phyloP scores from a whole-genome alignment of 768 basidiomycete genomes.

The Tulasnella sp. region DNA sequence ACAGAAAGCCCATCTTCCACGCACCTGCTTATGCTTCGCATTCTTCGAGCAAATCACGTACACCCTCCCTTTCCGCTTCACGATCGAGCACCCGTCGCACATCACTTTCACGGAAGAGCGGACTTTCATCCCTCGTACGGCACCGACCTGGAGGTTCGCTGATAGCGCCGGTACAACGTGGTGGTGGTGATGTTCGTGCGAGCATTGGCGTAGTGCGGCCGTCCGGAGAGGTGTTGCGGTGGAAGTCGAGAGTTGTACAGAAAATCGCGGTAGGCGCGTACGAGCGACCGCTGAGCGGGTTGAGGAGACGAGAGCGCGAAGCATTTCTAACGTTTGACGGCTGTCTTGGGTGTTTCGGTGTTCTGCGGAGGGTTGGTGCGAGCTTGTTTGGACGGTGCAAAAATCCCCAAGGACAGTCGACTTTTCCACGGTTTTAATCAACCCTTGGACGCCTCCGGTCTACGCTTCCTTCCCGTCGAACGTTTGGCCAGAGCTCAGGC shows the following conservation, averaged over 20 bases:
- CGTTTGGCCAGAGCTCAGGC: too few relatives aligned
- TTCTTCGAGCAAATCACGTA: slow-evolving; percentile 91
- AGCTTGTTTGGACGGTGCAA: too few relatives aligned
- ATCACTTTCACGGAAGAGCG: slow-evolving; percentile 86
- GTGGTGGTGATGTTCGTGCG: neutral
- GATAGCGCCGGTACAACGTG: neutral
- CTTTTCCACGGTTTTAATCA: too few relatives aligned
- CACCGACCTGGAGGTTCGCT: neutral
- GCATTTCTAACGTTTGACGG: too few relatives aligned
- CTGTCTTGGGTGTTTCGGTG: too few relatives aligned
- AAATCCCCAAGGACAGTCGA: too few relatives aligned
- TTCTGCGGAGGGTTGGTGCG: too few relatives aligned
- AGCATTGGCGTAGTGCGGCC: neutral
- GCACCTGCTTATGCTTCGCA: slow-evolving; percentile 94
- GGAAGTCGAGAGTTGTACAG: neutral
- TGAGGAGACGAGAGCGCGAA: too few relatives aligned
- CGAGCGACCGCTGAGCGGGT: too few relatives aligned
- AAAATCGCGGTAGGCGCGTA: neutral
- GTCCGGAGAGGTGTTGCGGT: neutral
- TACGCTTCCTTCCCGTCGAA: too few relatives aligned
- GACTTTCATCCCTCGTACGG: slow-evolving; percentile 75
- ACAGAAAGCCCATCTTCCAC: slow-evolving; percentile 16
- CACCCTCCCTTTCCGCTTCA: slow-evolving; percentile 78
- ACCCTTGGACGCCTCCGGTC: too few relatives aligned
- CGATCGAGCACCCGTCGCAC: slow-evolving; percentile 89